Percentiles rank a stretch among this genome's conserved stretches.
Conservation (phyloP, 345 rosid genomes). For the Murraya koenigii region DNA sequence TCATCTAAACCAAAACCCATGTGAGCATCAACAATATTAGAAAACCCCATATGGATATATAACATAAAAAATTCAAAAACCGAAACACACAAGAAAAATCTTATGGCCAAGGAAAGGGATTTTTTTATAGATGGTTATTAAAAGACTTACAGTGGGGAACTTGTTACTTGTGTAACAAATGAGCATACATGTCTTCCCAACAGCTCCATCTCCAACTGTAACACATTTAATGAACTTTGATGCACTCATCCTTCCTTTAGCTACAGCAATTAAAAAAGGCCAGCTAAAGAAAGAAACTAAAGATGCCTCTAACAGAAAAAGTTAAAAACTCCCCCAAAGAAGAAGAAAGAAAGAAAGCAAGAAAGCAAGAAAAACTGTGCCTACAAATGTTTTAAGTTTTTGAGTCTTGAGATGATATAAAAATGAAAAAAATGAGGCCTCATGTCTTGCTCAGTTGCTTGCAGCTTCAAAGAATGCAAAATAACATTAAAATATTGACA, state of each 20-base stretch:
- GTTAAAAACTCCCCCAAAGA: conserved; percentile 7
- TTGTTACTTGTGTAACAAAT: conserved; percentile 98
- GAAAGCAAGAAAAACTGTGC: conserved; percentile 10
- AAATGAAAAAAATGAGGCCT: background rate
- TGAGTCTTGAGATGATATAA: background rate
- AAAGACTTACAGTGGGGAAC: conserved; percentile 84
- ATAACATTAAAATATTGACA: conserved; percentile 11
- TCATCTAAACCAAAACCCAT: background rate
- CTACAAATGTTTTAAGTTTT: background rate
- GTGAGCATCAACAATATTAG: background rate
- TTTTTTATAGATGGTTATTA: conserved; percentile 14
- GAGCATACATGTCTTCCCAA: conserved; percentile 99
- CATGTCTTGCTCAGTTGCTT: background rate
- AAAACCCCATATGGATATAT: conserved; percentile 19
- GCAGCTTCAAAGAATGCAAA: conserved; percentile 8
- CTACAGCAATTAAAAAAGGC: conserved; percentile 13
- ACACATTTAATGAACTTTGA: conserved; percentile 98
- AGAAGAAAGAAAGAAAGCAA: conserved; percentile 17
- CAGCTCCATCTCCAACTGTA: conserved; percentile 99
- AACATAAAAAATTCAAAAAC: background rate
- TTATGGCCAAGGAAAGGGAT: background rate
- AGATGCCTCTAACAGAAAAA: conserved; percentile 26
- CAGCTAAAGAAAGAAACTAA: conserved; percentile 14
- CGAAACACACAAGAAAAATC: background rate
- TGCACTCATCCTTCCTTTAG: conserved; percentile 64